Evolutionary conservation across 169 alveolate species (phyloP).

Genomic region (Theileria annulata): DNA sequence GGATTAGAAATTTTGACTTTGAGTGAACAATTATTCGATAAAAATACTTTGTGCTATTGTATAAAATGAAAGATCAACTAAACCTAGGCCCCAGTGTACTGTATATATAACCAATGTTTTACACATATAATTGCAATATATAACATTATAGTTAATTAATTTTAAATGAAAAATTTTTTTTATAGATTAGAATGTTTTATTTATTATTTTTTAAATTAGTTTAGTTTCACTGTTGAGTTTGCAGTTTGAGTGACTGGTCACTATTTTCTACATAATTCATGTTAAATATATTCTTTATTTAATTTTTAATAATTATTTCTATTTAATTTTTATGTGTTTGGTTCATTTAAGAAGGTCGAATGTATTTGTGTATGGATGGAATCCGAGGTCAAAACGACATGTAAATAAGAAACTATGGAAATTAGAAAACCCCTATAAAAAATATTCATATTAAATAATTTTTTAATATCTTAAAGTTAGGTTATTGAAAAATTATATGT

Average conservation of each 20-base stretch:
- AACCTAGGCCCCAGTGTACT: conserved; percentile 4
- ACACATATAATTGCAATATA: not conserved
- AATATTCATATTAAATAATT: conserved; percentile 1
- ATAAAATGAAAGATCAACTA: not conserved
- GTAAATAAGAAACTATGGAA: not conserved
- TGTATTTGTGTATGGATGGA: not conserved
- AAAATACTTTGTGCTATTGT: not conserved
- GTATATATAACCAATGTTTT: not conserved
- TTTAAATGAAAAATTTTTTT: no score
- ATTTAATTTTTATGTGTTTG: not conserved
- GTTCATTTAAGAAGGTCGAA: not conserved
- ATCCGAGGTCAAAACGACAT: not conserved
- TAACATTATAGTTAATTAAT: not conserved
- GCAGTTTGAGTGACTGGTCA: not conserved
- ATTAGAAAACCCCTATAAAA: not conserved
- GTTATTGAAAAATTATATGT: not conserved
- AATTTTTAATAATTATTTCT: not conserved
- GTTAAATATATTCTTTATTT: not conserved
- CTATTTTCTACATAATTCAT: not conserved
- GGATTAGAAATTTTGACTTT: not conserved
- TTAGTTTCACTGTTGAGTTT: not conserved
- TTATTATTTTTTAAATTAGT: no score
- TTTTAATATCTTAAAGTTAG: not conserved
- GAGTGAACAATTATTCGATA: not conserved
- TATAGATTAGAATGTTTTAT: no score